Percentiles rank a stretch among this genome's conserved stretches.
phyloP scores from a whole-genome alignment of 371 early-diverging fungal genomes.

The Sporodiniella umbellata region DNA sequence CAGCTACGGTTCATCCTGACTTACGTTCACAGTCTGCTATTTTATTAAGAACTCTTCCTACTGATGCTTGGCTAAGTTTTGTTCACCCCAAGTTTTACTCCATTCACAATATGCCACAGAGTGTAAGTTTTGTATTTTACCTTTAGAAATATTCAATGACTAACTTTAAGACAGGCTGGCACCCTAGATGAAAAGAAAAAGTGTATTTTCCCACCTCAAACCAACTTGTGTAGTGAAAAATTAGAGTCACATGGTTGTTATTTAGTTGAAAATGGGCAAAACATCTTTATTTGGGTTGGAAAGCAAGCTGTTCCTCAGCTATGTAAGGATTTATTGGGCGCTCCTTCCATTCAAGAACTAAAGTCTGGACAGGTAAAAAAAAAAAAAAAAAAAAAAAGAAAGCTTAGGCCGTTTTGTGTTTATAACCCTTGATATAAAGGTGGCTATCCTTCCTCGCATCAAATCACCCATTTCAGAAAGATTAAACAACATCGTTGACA shows the following conservation, averaged over 20 bases:
- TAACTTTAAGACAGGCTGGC: conserved; percentile 40
- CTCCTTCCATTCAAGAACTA: conserved; percentile 24
- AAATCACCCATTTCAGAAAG: conserved; percentile 36
- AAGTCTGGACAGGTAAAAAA: conserved; percentile 33
- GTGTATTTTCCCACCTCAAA: conserved; percentile 53
- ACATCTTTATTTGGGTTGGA: conserved; percentile 77
- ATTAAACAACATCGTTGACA: conserved; percentile 14
- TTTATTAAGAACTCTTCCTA: conserved; percentile 60
- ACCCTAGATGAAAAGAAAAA: conserved; percentile 27
- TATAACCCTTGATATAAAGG: conserved; percentile 2
- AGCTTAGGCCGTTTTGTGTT: no score
- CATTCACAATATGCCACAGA: conserved; percentile 68
- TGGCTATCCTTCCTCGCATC: conserved; percentile 25
- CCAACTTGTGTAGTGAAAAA: conserved; percentile 71
- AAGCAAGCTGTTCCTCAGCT: conserved; percentile 62
- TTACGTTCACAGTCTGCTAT: conserved; percentile 54
- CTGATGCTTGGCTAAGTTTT: conserved; percentile 45
- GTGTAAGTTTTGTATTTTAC: no score
- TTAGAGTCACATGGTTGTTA: conserved; percentile 74
- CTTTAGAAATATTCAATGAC: no score
- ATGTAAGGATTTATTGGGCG: conserved; percentile 55
- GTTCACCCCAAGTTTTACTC: conserved; percentile 65
- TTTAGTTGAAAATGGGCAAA: conserved; percentile 65
- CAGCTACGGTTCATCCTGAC: conserved; percentile 43
- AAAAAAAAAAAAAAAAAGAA: neutral